phyloP scores from a whole-genome alignment of 257 asterid genomes.

The Solanum ahanhuiri region DNA sequence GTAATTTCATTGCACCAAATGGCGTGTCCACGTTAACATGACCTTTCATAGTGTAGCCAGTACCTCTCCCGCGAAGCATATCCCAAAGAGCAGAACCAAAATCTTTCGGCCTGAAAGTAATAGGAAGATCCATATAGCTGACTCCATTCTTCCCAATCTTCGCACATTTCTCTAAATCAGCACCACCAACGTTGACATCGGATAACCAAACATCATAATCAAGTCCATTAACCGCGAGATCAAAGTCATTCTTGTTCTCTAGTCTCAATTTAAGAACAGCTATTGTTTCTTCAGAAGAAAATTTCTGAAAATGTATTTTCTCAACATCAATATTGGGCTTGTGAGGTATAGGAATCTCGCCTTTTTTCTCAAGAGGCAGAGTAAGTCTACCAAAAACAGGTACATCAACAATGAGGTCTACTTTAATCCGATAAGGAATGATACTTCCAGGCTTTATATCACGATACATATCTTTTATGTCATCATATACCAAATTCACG shows the following conservation, averaged over 20 bases:
- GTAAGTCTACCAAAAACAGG: slow-evolving; percentile 83
- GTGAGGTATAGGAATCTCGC: slow-evolving; percentile 83
- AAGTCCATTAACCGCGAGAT: slow-evolving; percentile 61
- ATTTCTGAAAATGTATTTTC: slow-evolving; percentile 51
- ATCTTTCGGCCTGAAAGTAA: slow-evolving; percentile 96
- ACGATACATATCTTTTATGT: slow-evolving; percentile 62
- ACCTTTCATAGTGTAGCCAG: slow-evolving; percentile 85
- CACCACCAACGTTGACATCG: slow-evolving; percentile 64
- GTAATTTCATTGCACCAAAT: slow-evolving; percentile 87
- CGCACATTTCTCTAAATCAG: slow-evolving; percentile 50
- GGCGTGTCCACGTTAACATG: slow-evolving; percentile 71
- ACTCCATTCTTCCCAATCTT: slow-evolving; percentile 57
- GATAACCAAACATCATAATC: slow-evolving; percentile 90
- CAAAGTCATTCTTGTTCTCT: slow-evolving; percentile 89
- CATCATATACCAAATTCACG: slow-evolving; percentile 46
- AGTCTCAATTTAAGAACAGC: slow-evolving; percentile 73
- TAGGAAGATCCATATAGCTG: slow-evolving; percentile 55
- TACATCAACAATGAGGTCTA: slow-evolving; percentile 82
- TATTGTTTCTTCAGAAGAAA: slow-evolving; percentile 78
- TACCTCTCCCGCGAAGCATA: slow-evolving; percentile 88
- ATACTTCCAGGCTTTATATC: slow-evolving; percentile 73
- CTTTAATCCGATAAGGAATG: slow-evolving; percentile 71
- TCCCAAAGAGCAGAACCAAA: slow-evolving; percentile 98
- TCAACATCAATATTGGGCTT: slow-evolving; percentile 78
- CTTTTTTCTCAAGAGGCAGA: slow-evolving; percentile 73